Evolutionary conservation across 2,329 filamentous ascomycete species (phyloP), one percentile per base, ranked within the genome.

Genomic region (Exophiala dermatitidis): DNA sequence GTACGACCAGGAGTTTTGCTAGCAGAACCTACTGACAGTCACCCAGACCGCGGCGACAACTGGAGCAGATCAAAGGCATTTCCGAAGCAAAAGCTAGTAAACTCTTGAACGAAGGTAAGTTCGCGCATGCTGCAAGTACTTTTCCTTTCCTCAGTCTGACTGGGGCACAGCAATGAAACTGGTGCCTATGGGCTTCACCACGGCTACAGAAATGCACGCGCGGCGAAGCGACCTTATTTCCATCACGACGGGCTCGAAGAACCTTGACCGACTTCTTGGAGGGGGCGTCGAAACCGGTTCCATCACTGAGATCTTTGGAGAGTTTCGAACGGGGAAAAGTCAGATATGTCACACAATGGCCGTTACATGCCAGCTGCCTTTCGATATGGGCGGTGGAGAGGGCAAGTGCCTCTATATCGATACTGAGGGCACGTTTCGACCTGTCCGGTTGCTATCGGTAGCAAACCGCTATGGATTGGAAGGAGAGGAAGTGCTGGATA

Each of bases 321-420:
- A 98, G 70, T 98, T 98, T 67, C 81, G 93, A 64, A 98, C 93
- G 0, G 94, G 93, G 70, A 98, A 98, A 74, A 95, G 90, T 75
- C 93, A 98, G 71, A 91, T 98, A 53, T 98, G 93, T 65, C 94
- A 98, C 69, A 98, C 93, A 0, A 78, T 98, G n/a, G 93, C 94
- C 0, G 93, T 98, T 31, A 98, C 93, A 44, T 98, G 94, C 68
- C 93, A 98, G 70, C 71, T 98, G 41, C 93, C 93, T 1, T 97
- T 98, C 68, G 93, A 98, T 67, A 97, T 97, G 91, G 94, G 93
- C 49, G 93, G 93, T 52, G 93, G 94, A 31, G 93, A 98, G 72
- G 93, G 93, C 44, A 98, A 98, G 69, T 98, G 94, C 66, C 78
- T 98, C 46, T 98, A 98, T 66, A 98, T 98, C 61, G 93, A 98